Evolutionary conservation across 371 early-diverging fungal genomes (phyloP).

Genomic region (Lichtheimia corymbifera): DNA sequence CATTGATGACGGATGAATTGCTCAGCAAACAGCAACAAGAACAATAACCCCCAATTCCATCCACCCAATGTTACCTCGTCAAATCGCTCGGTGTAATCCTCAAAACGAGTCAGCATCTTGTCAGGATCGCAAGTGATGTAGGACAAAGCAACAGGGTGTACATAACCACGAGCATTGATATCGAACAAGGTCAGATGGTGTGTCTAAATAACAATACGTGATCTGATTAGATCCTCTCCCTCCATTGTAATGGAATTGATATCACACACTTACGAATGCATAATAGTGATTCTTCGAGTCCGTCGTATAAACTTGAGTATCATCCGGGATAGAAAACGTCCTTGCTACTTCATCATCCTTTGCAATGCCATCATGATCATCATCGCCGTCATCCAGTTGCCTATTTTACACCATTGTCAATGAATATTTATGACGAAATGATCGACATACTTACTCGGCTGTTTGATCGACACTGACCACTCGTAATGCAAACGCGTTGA

Average conservation of each 20-base stretch:
- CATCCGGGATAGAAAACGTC: conserved; percentile 58
- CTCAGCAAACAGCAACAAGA: too few species aligned
- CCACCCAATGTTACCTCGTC: conserved; percentile 28
- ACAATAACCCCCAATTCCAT: too few species aligned
- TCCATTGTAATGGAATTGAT: neutral
- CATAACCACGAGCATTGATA: conserved; percentile 61
- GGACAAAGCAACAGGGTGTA: conserved; percentile 58
- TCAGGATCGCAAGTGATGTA: conserved; percentile 56
- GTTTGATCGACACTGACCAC: conserved; percentile 59
- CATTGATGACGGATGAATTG: neutral
- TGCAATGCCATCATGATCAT: neutral
- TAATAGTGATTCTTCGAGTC: conserved; percentile 54
- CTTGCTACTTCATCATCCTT: conserved; percentile 5
- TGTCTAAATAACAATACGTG: conserved; percentile 33
- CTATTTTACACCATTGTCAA: conserved; percentile 4
- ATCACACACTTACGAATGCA: conserved; percentile 49
- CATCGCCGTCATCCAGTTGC: conserved; percentile 9
- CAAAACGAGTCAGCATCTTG: conserved; percentile 51
- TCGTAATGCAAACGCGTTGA: conserved; percentile 58
- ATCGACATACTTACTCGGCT: conserved; percentile 27
- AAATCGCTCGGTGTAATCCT: conserved; percentile 43
- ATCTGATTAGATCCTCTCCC: too few species aligned
- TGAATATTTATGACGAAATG: too few species aligned
- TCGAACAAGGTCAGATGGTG: conserved; percentile 64
- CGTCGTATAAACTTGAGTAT: conserved; percentile 58